Evolutionary conservation across 345 rosid species (phyloP).

Genomic region (Eucalyptus polybractea): DNA sequence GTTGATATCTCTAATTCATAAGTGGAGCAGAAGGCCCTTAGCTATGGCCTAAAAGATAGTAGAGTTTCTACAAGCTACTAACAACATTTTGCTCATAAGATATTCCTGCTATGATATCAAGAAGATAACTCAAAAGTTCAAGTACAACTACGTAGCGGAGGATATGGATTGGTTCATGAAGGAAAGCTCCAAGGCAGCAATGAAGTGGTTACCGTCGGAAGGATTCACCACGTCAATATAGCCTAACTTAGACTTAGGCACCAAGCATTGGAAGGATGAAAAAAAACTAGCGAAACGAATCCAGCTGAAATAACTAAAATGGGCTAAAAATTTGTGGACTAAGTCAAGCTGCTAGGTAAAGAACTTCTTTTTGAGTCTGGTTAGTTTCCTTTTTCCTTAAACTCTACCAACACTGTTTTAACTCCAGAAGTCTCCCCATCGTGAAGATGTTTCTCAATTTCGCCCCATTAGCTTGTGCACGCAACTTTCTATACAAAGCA

Average conservation of each 20-base stretch:
- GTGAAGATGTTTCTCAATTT: not conserved
- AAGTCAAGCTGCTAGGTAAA: fast-evolving
- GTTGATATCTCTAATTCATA: not conserved
- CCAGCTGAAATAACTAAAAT: not conserved
- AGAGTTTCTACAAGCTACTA: not conserved
- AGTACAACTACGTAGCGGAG: not conserved
- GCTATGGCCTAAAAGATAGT: not conserved
- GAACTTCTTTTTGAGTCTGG: not conserved
- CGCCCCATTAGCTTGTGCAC: not conserved
- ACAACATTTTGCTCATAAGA: not conserved
- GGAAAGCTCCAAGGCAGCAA: not conserved
- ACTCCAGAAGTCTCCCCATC: not conserved
- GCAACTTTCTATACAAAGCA: not conserved
- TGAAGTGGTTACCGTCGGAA: not conserved
- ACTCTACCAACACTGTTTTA: not conserved
- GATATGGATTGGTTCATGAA: too few relatives aligned
- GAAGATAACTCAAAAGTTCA: not conserved
- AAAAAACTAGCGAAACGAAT: not conserved
- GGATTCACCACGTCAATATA: not conserved
- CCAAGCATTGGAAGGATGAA: not conserved
- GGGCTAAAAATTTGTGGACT: too few relatives aligned
- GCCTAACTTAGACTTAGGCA: not conserved
- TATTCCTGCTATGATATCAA: not conserved
- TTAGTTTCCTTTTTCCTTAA: not conserved
- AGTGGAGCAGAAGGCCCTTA: not conserved